Percentiles rank a stretch among this genome's conserved stretches.
Conservation (phyloP, 139 green algal species). For the Pycnococcus provasolii region DNA sequence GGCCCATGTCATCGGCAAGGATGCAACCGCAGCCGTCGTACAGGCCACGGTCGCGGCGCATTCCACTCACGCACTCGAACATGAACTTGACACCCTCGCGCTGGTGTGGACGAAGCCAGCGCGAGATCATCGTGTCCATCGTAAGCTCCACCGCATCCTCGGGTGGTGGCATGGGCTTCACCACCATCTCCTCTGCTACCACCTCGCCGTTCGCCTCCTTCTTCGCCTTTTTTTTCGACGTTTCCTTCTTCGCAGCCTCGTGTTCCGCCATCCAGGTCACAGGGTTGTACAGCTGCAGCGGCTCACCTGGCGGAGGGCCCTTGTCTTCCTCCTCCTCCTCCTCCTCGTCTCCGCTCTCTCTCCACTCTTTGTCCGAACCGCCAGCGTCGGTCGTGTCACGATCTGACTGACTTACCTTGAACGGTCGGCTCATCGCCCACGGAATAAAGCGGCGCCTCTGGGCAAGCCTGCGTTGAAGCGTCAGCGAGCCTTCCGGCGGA, state of each 20-base stretch:
- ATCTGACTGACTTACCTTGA: neutral
- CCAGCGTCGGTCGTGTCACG: neutral
- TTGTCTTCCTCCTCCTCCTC: neutral
- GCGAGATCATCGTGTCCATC: conserved; percentile 76
- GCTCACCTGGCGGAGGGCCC: neutral
- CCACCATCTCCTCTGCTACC: neutral
- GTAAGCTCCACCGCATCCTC: conserved; percentile 23
- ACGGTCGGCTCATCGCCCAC: neutral
- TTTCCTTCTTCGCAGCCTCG: neutral
- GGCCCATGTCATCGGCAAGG: conserved; percentile 89
- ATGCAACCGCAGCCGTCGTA: conserved; percentile 67
- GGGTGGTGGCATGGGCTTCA: neutral
- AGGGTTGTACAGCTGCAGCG: conserved; percentile 9
- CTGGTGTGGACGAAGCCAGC: conserved; percentile 83
- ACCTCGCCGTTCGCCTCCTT: neutral
- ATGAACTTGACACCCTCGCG: conserved; percentile 95
- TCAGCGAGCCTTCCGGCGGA: neutral
- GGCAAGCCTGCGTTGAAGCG: neutral
- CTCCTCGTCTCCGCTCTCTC: too few species aligned
- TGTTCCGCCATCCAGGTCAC: neutral
- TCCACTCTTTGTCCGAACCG: neutral
- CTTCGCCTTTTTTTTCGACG: neutral
- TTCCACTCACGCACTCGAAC: conserved; percentile 93
- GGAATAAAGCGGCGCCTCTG: conserved; percentile 2
- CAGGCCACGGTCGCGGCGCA: conserved; percentile 26